Evolutionary conservation across 768 basidiomycete species (phyloP).

Genomic region (Rhodotorula graminis): DNA sequence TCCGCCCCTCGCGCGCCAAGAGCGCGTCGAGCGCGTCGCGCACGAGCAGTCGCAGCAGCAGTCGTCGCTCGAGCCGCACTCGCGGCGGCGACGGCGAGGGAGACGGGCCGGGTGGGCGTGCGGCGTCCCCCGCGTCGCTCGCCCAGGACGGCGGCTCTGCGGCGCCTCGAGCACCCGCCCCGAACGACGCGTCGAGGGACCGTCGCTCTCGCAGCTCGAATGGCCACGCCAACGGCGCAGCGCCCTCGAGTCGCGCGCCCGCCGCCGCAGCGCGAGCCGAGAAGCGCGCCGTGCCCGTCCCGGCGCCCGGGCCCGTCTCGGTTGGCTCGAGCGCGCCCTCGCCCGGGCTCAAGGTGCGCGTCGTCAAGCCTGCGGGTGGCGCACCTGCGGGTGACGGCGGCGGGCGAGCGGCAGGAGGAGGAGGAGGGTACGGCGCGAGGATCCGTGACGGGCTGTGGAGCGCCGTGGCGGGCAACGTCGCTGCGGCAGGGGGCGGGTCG

Average conservation of each 20-base stretch:
- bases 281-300: background rate
- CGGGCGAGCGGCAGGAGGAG: background rate
- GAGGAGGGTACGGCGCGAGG: slow-evolving; percentile 6
- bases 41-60: background rate
- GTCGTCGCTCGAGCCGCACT: background rate
- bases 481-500: background rate
- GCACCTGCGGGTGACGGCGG: too few relatives aligned
- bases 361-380: background rate
- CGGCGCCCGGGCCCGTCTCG: too few relatives aligned
- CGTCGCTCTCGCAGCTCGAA: too few relatives aligned
- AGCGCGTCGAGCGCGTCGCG: too few relatives aligned
- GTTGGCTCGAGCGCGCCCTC: too few relatives aligned
- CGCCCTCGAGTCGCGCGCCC: too few relatives aligned
- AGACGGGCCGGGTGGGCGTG: fast-evolving
- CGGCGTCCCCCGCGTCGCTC: too few relatives aligned
- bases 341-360: background rate
- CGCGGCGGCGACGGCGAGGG: background rate
- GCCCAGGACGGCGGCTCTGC: too few relatives aligned
- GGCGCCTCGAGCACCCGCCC: too few relatives aligned
- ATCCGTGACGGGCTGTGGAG: slow-evolving; percentile 23
- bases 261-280: background rate
- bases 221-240: too few relatives aligned
- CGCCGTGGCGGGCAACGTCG: slow-evolving; percentile 16
- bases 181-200: too few relatives aligned
- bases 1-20: background rate